Evolutionary conservation across 257 asterid species (phyloP).

Genomic region (Euphrasia confusa): DNA sequence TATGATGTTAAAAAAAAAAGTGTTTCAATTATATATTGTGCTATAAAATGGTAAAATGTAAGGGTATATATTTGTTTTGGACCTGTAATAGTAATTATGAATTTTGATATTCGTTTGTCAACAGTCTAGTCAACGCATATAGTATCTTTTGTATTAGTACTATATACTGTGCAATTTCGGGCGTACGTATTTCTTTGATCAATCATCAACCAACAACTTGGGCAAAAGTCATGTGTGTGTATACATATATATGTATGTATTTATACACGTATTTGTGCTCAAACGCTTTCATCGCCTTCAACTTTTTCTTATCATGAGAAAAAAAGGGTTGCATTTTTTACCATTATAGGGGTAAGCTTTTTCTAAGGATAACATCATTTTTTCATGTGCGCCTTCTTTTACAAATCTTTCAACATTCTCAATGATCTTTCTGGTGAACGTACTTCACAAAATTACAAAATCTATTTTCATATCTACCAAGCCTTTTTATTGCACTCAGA

Average conservation of each 20-base stretch:
- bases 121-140: too few relatives aligned
- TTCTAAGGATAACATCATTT: constrained; percentile 3
- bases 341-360: background rate
- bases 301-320: background rate
- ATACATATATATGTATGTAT: too few relatives aligned
- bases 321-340: background rate
- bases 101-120: background rate
- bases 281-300: constrained; percentile 20
- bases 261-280: background rate
- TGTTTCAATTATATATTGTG: too few relatives aligned
- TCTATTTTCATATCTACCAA: background rate
- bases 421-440: background rate
- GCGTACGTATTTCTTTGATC: constrained; percentile 2
- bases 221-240: background rate
- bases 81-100: background rate
- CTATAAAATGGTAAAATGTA: too few relatives aligned
- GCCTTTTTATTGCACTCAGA: too few relatives aligned
- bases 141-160: too few relatives aligned
- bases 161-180: too few relatives aligned
- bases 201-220: constrained; percentile 27
- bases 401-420: background rate
- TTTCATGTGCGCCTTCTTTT: background rate
- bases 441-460: too few relatives aligned
- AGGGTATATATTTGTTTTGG: too few relatives aligned
- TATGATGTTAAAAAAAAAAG: too few relatives aligned